Base-by-base conservation (phyloP, 306 rosid genomes). In the Castanea crenata region DNA sequence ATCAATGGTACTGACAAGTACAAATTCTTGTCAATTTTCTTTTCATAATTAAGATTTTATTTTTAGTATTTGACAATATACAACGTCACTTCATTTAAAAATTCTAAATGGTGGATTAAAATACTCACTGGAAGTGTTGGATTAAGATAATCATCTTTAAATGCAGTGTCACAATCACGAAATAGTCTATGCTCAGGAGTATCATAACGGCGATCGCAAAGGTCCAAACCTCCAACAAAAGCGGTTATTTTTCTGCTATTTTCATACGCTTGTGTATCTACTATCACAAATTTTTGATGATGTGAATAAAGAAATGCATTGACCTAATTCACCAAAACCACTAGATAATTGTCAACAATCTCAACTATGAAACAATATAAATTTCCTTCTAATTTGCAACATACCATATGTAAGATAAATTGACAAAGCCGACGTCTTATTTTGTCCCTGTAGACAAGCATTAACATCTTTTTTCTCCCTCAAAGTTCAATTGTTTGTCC, bases 141-240 rank as follows among this genome's bases (percentile, higher is more conserved):
- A 86, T 95, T 95, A 55, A 91, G 98, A 83, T 58, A 91, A 88
- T 95, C 99, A 76, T 75, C 84, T 75, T 90, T 29, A 84, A 83
- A 95, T 68, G 92, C 85, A 35, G 97, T 88, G 81, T 84, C 92
- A 52, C 89, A 89, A 83, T 89, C 97, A 63, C 73, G 82, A 46
- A 85, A 86, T 62, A 92, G 64, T 73, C 98, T 75, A 75, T 95
- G 99, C 87, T 92, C 91, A 4, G 99, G 99, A 46, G 99, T 92
- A 74, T 95, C 99, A 74, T 95, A 95, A 55, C 99, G 97, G 41
- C 99, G 97, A 85, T 95, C 98, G 81, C 99, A 95, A 76, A 95
- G 98, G 83, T 92, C 98, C 31, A 95, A 89, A 75, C 99, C 99
- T 81, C 99, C 99, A 64, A 95, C 77, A 84, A 95, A 95, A 54